Percentiles rank a stretch among this genome's conserved stretches.
These are phyloP conservation scores for Colletotrichum spinosum DNA, from an alignment of 2,329 filamentous ascomycete species.

Conservation along the genomic window DNA sequence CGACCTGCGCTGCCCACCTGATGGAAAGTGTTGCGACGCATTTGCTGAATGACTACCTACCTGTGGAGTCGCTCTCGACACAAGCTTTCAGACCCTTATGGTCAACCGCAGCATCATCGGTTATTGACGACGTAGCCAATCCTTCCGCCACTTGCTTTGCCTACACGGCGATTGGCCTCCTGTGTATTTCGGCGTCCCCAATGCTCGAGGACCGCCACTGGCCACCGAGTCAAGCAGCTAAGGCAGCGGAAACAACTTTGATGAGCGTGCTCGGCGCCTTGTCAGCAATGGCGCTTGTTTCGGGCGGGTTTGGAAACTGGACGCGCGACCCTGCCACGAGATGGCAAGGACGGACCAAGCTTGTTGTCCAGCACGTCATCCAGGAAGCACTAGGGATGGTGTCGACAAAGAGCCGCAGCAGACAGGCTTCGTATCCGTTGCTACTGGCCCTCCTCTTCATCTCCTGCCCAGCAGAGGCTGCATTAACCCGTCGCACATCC, in stretches of 20 bases:
- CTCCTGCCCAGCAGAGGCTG: neutral
- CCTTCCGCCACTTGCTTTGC: constrained; percentile 19
- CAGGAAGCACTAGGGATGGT: constrained; percentile 24
- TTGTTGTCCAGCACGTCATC: constrained; percentile 19
- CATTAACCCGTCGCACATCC: neutral
- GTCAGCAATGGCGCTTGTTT: constrained; percentile 41
- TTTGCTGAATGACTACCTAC: constrained; percentile 5
- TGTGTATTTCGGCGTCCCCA: constrained; percentile 6
- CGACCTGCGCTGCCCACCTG: neutral
- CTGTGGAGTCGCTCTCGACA: constrained; percentile 5
- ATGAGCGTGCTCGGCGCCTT: constrained; percentile 47
- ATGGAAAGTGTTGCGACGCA: constrained; percentile 14
- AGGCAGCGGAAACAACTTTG: constrained; percentile 36
- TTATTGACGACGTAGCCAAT: constrained; percentile 11
- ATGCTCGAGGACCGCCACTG: neutral
- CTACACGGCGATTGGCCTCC: constrained; percentile 14
- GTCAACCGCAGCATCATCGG: constrained; percentile 20
- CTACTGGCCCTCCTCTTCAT: constrained; percentile 29
- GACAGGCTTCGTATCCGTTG: constrained; percentile 19
- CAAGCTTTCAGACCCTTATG: constrained; percentile 22
- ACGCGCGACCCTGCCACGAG: neutral
- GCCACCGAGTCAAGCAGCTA: neutral
- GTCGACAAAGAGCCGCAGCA: neutral
- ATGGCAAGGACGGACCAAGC: constrained; percentile 2
- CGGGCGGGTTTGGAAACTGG: constrained; percentile 19